These are phyloP conservation scores for Solanum phureja DNA, from an alignment of 257 asterid genomes.

Conservation along the genomic window DNA sequence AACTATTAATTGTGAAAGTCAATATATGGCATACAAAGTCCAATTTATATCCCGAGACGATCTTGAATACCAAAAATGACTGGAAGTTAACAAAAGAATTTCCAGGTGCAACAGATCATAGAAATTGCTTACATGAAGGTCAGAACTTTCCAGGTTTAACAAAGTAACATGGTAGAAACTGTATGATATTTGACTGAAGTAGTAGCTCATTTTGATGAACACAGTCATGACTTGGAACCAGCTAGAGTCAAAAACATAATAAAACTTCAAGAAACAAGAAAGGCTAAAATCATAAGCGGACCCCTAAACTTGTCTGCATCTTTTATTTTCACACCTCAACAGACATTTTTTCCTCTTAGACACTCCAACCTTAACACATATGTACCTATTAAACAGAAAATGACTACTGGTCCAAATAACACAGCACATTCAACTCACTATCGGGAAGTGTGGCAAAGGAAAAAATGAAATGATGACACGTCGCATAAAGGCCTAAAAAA, in stretches of 20 bases:
- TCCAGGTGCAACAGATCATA: background rate
- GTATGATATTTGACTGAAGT: background rate
- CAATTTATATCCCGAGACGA: background rate
- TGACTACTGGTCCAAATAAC: background rate
- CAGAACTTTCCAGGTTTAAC: background rate
- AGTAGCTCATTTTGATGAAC: background rate
- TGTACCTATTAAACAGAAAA: background rate
- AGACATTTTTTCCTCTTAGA: background rate
- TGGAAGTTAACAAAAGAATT: background rate
- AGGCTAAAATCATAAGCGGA: background rate
- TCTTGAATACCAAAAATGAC: background rate
- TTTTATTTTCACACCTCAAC: background rate
- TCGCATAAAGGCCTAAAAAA: background rate
- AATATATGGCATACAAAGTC: background rate
- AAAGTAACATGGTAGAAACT: background rate
- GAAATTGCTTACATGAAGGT: background rate
- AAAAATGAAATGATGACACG: background rate
- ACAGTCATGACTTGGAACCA: background rate
- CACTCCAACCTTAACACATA: background rate
- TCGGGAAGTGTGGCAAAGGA: background rate
- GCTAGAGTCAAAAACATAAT: background rate
- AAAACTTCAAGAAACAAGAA: background rate
- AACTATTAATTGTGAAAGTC: background rate
- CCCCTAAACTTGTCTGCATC: background rate
- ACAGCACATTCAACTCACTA: background rate